These are phyloP conservation scores for Aspergillus cejpii DNA, from an alignment of 2,329 filamentous ascomycete genomes.

Conservation along the genomic window DNA sequence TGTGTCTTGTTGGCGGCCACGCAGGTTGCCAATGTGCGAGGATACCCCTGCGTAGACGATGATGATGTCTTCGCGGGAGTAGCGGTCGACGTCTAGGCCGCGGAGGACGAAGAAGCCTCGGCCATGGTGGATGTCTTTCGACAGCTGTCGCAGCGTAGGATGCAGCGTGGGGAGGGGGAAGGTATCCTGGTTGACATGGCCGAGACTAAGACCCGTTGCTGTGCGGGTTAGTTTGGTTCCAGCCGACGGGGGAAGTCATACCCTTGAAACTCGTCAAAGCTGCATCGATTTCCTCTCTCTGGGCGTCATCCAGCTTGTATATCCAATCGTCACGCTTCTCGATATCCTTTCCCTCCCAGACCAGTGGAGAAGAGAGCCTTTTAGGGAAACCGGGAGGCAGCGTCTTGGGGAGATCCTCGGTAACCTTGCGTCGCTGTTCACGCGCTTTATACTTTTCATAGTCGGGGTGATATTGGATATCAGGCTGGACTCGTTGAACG, in stretches of 20 bases:
- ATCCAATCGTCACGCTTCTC: conserved; percentile 38
- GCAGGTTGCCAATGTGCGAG: conserved; percentile 36
- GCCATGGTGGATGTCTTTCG: conserved; percentile 37
- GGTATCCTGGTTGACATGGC: conserved; percentile 42
- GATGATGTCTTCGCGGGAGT: conserved; percentile 35
- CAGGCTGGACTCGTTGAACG: conserved; percentile 18
- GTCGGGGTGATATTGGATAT: conserved; percentile 28
- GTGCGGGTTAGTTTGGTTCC: conserved; percentile 4
- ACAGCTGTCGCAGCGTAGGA: conserved; percentile 28
- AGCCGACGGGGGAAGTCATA: conserved; percentile 6
- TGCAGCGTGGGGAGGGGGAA: conserved; percentile 40
- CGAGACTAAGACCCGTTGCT: conserved; percentile 29
- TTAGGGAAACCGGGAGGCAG: conserved; percentile 41
- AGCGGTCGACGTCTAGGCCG: conserved; percentile 35
- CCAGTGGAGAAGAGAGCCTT: conserved; percentile 38
- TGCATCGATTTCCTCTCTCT: conserved; percentile 41
- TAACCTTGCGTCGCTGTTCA: conserved; percentile 15
- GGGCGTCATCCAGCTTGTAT: conserved; percentile 30
- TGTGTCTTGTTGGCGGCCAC: conserved; percentile 41
- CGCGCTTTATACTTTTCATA: conserved; percentile 23
- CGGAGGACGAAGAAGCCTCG: conserved; percentile 43
- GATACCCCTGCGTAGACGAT: conserved; percentile 42
- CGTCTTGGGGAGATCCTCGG: conserved; percentile 14
- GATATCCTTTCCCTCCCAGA: conserved; percentile 44
- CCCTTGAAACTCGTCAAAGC: conserved; percentile 41